Conservation (phyloP, 805 yeast species). For the Spathaspora passalidarum region DNA sequence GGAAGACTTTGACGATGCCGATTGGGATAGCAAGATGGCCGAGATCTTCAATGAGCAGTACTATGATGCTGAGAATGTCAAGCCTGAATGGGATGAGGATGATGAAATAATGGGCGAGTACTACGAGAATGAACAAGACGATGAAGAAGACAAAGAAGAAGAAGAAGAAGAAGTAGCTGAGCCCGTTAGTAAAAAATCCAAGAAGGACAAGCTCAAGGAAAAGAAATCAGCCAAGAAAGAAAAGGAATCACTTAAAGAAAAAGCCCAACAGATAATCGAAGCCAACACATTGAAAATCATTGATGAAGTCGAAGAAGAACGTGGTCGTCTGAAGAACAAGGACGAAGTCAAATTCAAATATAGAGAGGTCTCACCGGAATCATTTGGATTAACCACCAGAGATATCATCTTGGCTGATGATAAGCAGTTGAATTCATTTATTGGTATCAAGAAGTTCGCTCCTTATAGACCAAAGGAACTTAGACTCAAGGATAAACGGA, state of each 20-base stretch:
- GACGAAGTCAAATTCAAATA: conserved; percentile 67
- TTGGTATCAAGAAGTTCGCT: conserved; percentile 89
- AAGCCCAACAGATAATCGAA: conserved; percentile 79
- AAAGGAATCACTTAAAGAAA: conserved; percentile 56
- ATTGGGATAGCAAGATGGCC: conserved; percentile 87
- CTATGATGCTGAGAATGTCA: conserved; percentile 49
- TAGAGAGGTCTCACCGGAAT: conserved; percentile 93
- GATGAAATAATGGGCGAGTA: conserved; percentile 27
- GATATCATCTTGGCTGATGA: conserved; percentile 93
- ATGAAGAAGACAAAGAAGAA: conserved; percentile 17
- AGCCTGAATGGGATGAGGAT: conserved; percentile 39
- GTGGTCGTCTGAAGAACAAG: conserved; percentile 49
- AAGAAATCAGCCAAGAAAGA: conserved; percentile 60
- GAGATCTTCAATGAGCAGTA: conserved; percentile 83
- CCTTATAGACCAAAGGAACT: conserved; percentile 81
- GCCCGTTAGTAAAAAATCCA: conserved; percentile 36
- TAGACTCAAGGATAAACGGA: conserved; percentile 74
- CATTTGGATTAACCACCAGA: conserved; percentile 79
- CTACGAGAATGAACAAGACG: conserved; percentile 18
- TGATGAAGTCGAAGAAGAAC: conserved; percentile 67
- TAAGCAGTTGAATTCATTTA: conserved; percentile 73
- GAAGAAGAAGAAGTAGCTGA: conserved; percentile 13
- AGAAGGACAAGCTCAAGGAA: conserved; percentile 54
- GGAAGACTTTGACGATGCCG: conserved; percentile 84
- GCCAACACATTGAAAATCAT: conserved; percentile 61